Evolutionary conservation across 768 basidiomycete species (phyloP).

Genomic region (Pleurotus sapidus): DNA sequence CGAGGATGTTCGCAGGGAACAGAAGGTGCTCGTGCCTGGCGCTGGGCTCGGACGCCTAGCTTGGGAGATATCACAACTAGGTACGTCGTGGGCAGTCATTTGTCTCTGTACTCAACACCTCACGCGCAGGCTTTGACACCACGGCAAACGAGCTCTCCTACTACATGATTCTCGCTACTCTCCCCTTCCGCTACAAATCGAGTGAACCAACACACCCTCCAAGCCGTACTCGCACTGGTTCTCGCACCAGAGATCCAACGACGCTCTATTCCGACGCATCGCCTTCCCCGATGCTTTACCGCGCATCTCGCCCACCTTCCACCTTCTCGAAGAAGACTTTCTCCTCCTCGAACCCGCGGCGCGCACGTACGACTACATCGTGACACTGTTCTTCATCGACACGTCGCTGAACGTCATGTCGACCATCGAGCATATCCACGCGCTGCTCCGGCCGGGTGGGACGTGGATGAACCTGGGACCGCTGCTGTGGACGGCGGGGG

Average conservation of each 20-base stretch:
- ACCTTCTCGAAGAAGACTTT: constrained; percentile 56
- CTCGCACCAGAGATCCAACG: constrained; percentile 58
- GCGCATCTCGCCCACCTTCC: constrained; percentile 37
- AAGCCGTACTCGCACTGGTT: constrained; percentile 69
- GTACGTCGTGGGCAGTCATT: constrained; percentile 31
- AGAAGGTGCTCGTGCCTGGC: constrained; percentile 59
- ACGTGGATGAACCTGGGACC: constrained; percentile 74
- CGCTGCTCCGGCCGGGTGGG: constrained; percentile 58
- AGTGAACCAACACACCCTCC: constrained; percentile 46
- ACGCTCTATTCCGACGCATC: constrained; percentile 48
- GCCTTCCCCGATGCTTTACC: constrained; percentile 63
- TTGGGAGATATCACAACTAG: constrained; percentile 64
- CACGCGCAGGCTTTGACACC: constrained; percentile 45
- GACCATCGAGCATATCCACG: constrained; percentile 55
- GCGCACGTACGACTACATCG: constrained; percentile 60
- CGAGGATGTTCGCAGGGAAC: constrained; percentile 21
- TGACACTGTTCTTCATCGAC: constrained; percentile 68
- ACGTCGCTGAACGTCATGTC: constrained; percentile 52
- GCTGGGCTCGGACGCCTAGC: constrained; percentile 63
- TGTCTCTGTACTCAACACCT: background rate
- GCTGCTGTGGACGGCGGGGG: constrained; percentile 59
- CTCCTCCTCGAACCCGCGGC: no score
- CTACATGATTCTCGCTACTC: constrained; percentile 64
- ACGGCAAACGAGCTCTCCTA: constrained; percentile 63
- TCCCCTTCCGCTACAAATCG: constrained; percentile 40